Percentiles rank a stretch among this genome's conserved stretches.
These are phyloP conservation scores for Fraxinus paxiana DNA, from an alignment of 305 asterid species.

Conservation along the genomic window DNA sequence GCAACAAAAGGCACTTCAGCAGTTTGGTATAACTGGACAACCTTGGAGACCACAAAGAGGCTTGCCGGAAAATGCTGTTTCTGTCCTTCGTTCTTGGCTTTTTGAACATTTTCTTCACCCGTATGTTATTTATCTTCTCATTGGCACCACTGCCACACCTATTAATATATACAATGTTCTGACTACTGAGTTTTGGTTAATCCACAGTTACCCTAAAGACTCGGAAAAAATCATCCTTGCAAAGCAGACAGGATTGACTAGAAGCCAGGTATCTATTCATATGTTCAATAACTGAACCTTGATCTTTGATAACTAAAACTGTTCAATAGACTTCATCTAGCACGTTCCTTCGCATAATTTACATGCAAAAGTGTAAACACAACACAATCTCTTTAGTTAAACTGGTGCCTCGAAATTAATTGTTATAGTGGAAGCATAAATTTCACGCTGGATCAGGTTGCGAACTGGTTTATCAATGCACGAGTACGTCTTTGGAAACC, in stretches of 20 bases:
- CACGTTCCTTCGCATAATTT: not conserved
- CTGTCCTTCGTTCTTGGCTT: constrained; percentile 83
- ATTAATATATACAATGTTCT: not conserved
- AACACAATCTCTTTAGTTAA: not conserved
- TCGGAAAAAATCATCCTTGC: constrained; percentile 73
- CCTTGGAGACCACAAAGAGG: constrained; percentile 95
- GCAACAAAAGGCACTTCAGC: constrained; percentile 62
- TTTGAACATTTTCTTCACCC: constrained; percentile 89
- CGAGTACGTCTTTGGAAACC: constrained; percentile 88
- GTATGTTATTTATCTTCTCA: constrained; percentile 35
- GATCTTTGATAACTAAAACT: not conserved
- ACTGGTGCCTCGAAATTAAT: not conserved
- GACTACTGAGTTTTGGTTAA: constrained; percentile 6
- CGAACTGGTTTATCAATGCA: constrained; percentile 87
- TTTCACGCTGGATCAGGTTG: constrained; percentile 43
- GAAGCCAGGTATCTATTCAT: constrained; percentile 58
- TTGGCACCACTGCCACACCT: not conserved
- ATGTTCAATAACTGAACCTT: not conserved
- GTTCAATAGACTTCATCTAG: not conserved
- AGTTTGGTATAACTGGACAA: constrained; percentile 61
- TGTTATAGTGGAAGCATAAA: not conserved
- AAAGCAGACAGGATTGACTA: constrained; percentile 69
- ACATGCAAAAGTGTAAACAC: not conserved
- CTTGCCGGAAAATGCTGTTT: constrained; percentile 75
- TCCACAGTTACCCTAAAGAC: constrained; percentile 71